phyloP scores from a whole-genome alignment of 352 stramenopile genomes.

The Globisporangium polare region DNA sequence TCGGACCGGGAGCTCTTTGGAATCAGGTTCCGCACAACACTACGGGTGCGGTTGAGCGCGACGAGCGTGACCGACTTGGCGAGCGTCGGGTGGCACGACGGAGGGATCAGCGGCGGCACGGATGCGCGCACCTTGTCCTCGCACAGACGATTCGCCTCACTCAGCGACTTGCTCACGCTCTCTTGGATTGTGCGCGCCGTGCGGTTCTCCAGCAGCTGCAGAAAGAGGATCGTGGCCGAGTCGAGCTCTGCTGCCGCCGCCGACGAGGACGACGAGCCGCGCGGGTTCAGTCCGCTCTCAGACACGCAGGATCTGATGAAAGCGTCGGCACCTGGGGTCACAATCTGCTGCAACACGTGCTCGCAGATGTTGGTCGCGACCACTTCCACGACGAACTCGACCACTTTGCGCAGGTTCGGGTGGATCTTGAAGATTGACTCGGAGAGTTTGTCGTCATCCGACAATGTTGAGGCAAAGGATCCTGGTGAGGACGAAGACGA shows the following conservation, averaged over 20 bases:
- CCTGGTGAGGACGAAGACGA: neutral
- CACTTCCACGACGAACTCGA: conserved; percentile 64
- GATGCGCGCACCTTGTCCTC: conserved; percentile 27
- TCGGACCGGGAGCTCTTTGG: conserved; percentile 40
- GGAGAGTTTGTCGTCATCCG: conserved; percentile 28
- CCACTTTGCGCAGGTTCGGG: conserved; percentile 41
- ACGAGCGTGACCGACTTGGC: conserved; percentile 28
- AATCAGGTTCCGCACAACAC: conserved; percentile 29
- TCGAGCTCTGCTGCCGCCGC: conserved; percentile 6
- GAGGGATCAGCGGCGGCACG: conserved; percentile 31
- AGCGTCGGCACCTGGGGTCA: conserved; percentile 33
- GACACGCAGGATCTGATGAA: conserved; percentile 36
- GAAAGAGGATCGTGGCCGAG: conserved; percentile 22
- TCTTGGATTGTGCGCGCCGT: conserved; percentile 24
- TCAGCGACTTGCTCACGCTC: conserved; percentile 22
- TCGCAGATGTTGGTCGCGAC: conserved; percentile 62
- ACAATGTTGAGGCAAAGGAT: conserved; percentile 7
- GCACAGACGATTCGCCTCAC: conserved; percentile 28
- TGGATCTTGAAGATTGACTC: conserved; percentile 62
- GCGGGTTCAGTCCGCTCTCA: conserved; percentile 18
- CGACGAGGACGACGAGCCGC: conserved; percentile 4
- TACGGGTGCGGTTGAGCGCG: conserved; percentile 27
- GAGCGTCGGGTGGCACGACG: conserved; percentile 36
- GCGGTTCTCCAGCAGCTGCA: conserved; percentile 35
- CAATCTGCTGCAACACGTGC: conserved; percentile 39